Conservation (phyloP, 345 rosid genomes). For the Ceriops decandra region DNA sequence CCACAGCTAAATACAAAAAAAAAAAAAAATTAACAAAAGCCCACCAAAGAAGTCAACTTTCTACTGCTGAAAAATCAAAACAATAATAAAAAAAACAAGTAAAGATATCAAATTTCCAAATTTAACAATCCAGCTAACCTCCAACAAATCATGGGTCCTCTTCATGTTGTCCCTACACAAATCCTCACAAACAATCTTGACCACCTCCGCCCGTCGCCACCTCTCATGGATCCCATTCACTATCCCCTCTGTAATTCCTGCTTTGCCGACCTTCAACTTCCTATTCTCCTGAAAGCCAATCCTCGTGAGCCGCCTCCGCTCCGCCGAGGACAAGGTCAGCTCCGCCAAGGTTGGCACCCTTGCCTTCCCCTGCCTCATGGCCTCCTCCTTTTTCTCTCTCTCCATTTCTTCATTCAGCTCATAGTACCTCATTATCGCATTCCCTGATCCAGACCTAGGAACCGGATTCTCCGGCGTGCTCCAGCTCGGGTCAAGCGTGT, state of each 20-base stretch:
- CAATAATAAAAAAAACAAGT: not conserved
- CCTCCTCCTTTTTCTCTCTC: slow-evolving; percentile 39
- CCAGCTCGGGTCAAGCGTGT: slow-evolving; percentile 95
- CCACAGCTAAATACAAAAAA: not conserved
- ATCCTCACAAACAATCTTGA: slow-evolving; percentile 82
- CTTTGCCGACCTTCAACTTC: slow-evolving; percentile 81
- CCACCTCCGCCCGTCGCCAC: slow-evolving; percentile 78
- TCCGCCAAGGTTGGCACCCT: slow-evolving; percentile 76
- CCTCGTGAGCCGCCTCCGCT: slow-evolving; percentile 59
- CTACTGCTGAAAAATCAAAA: not conserved
- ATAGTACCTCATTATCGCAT: slow-evolving; percentile 53
- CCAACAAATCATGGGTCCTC: slow-evolving; percentile 92
- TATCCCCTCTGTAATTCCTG: slow-evolving; percentile 91
- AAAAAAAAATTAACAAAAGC: not conserved
- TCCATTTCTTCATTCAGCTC: slow-evolving; percentile 48
- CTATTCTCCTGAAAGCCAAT: slow-evolving; percentile 57
- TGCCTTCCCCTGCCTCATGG: slow-evolving; percentile 27
- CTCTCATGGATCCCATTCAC: slow-evolving; percentile 97
- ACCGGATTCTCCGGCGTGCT: slow-evolving; percentile 84
- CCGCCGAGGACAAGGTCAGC: slow-evolving; percentile 48
- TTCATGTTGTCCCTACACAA: slow-evolving; percentile 78
- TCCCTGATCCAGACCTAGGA: slow-evolving; percentile 70
- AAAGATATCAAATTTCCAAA: not conserved
- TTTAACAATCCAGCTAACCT: slow-evolving; percentile 40
- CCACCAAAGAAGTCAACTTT: not conserved